Conservation (phyloP, 139 green algal genomes). For the Tetraselmis striata region DNA sequence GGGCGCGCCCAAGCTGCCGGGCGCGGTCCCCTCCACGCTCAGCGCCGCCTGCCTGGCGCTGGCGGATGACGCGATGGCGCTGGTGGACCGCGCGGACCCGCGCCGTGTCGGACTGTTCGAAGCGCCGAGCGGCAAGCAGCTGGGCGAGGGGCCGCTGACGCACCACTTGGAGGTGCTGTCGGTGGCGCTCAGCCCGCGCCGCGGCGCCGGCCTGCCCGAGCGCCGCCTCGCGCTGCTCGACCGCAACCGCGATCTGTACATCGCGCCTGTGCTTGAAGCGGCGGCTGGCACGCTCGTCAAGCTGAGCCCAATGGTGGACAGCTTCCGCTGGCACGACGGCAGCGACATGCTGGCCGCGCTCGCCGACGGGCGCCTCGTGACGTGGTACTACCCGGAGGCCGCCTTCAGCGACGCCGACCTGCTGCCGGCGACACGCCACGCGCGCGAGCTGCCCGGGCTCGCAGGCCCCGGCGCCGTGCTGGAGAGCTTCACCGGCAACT, state of each 20-base stretch:
- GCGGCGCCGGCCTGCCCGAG: slow-evolving; percentile 40
- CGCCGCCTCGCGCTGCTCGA: slow-evolving; percentile 64
- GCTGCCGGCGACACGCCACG: slow-evolving; percentile 32
- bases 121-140: slow-evolving; percentile 42
- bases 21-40: slow-evolving; percentile 2
- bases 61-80: slow-evolving; percentile 59
- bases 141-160: slow-evolving; percentile 36
- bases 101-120: slow-evolving; percentile 56
- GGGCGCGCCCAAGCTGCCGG: slow-evolving; percentile 49
- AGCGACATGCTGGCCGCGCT: slow-evolving; percentile 61
- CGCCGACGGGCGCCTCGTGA: slow-evolving; percentile 47
- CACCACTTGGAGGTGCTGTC: slow-evolving; percentile 50
- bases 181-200: slow-evolving; percentile 50
- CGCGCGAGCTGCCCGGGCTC: not conserved
- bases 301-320: slow-evolving; percentile 60
- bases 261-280: slow-evolving; percentile 32
- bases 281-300: slow-evolving; percentile 31
- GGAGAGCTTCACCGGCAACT: slow-evolving; percentile 30
- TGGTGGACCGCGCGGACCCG: slow-evolving; percentile 37
- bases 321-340: slow-evolving; percentile 54
- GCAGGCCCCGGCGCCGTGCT: not conserved
- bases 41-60: slow-evolving; percentile 28
- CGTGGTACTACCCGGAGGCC: slow-evolving; percentile 66
- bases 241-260: slow-evolving; percentile 63
- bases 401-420: slow-evolving; percentile 63